These are phyloP conservation scores for Cladosporium halotolerans DNA, from an alignment of 2,329 filamentous ascomycete species.

Conservation along the genomic window DNA sequence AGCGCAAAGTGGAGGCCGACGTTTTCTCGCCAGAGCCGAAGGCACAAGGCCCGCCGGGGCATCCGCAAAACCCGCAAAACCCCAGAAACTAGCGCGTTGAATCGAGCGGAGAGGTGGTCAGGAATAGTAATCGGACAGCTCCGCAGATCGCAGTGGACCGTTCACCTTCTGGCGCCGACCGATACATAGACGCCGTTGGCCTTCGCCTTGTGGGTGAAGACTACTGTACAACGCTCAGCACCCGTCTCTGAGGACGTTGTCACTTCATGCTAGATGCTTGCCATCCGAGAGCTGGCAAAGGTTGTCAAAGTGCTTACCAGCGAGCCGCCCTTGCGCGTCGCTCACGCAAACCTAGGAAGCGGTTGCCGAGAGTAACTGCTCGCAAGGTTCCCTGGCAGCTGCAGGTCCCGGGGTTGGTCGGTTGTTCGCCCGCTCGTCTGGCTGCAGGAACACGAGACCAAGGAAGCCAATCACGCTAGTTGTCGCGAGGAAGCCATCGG, in stretches of 20 bases:
- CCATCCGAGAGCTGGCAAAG: neutral
- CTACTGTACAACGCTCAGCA: neutral
- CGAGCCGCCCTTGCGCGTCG: neutral
- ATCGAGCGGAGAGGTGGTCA: slow-evolving; percentile 1
- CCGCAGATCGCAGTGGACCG: slow-evolving; percentile 1
- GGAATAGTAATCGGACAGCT: slow-evolving; percentile 2
- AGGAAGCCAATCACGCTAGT: neutral
- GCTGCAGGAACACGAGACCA: slow-evolving; percentile 8
- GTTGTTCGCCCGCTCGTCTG: neutral
- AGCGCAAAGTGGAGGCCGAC: neutral
- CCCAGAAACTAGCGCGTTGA: neutral
- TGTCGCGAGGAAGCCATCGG: neutral
- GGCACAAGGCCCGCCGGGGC: neutral
- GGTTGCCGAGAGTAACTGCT: slow-evolving; percentile 6
- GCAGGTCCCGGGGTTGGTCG: slow-evolving; percentile 4
- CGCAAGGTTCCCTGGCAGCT: neutral
- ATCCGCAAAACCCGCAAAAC: slow-evolving; percentile 3
- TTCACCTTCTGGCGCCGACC: neutral
- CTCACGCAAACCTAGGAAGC: neutral
- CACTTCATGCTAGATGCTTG: neutral
- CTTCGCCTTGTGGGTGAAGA: neutral
- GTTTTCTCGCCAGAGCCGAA: too few species aligned
- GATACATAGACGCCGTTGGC: neutral
- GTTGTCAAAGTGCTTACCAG: neutral
- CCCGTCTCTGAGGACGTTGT: neutral